Evolutionary conservation across 2,329 filamentous ascomycete genomes (phyloP), one percentile per base, ranked within the genome.

Genomic region (Sclerotinia trifoliorum): DNA sequence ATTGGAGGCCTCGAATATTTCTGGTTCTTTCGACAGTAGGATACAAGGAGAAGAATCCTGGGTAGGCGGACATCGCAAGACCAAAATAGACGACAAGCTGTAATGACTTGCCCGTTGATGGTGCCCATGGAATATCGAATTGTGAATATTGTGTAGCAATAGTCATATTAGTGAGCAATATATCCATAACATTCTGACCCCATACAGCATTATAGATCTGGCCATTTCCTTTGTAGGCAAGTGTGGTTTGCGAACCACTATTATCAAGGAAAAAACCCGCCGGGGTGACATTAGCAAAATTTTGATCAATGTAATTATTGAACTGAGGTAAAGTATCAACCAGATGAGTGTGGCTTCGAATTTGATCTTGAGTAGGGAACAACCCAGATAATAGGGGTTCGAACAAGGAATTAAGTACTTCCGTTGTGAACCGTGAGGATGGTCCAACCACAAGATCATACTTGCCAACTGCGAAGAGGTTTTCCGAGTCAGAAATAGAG

Each of bases 1-100:
- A 97, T 78, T 97, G 90, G 42, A 97, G 82, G 21, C 91, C 90
- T 64, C 94, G 87, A 32, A 97, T 92, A 71, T 93, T 90, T 62
- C 88, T 83, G 15, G 93, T 82, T 35, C 93, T 85, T 78, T 97
- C 94, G 39, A 91, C 82, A n/a, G 92, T 96, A 0, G 93, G 92
- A 75, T 97, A 97, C 5, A 97, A 81, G 0, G 91, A 87, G 74
- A 97, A 96, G 81, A 97, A 94, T 19, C 90, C 92, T 0, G 94
- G 93, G 74, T 90, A 95, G 1, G 89, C 88, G 8, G 86, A 84
- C 79, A 96, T 88, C 1, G 90, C 91, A 11, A 97, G 83, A 19
- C 90, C 88, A 77, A 95, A 90, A 79, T 97, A 97, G 11, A 92
- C 83, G 52, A 94, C 86, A 24, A 96, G 83, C 76, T 96, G 92